Percentiles rank a stretch among this genome's conserved stretches.
Evolutionary conservation across 495 filamentous ascomycete genomes (phyloP).

Genomic region (Massariosphaeria phaeospora): DNA sequence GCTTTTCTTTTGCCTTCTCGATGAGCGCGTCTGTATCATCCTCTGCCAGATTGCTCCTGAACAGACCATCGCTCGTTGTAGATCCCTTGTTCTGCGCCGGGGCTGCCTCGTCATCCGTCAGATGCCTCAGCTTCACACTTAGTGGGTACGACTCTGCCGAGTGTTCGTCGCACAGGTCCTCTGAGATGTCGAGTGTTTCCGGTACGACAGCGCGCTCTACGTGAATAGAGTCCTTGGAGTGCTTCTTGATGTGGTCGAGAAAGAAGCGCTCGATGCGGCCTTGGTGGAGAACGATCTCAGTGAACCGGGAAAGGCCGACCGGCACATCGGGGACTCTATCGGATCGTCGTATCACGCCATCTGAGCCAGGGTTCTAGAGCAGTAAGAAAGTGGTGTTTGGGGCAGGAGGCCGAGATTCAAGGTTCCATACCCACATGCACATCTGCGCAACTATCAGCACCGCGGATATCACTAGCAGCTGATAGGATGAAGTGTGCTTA

Average conservation of each 20-base stretch:
- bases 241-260: conserved; percentile 36
- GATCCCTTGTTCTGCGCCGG: conserved; percentile 37
- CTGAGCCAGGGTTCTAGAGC: conserved; percentile 39
- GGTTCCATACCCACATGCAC: conserved; percentile 34
- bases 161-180: conserved; percentile 41
- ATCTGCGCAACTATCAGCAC: conserved; percentile 24
- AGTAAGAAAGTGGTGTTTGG: not conserved
- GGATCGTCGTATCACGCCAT: conserved; percentile 52
- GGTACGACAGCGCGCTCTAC: conserved; percentile 37
- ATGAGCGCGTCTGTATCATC: conserved; percentile 56
- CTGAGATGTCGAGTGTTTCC: conserved; percentile 38
- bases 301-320: conserved; percentile 47
- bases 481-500: not conserved
- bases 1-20: conserved; percentile 36
- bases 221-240: conserved; percentile 24
- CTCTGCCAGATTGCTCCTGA: conserved; percentile 46
- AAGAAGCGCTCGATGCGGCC: conserved; percentile 41
- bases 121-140: conserved; percentile 36
- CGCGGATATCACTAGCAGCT: conserved; percentile 36
- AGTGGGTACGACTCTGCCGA: conserved; percentile 47
- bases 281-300: conserved; percentile 39
- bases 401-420: not conserved
- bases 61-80: conserved; percentile 45
- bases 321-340: conserved; percentile 50
- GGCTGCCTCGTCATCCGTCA: conserved; percentile 38